Evolutionary conservation across 2,329 filamentous ascomycete species (phyloP).

Genomic region (Colletotrichum theobromicola): DNA sequence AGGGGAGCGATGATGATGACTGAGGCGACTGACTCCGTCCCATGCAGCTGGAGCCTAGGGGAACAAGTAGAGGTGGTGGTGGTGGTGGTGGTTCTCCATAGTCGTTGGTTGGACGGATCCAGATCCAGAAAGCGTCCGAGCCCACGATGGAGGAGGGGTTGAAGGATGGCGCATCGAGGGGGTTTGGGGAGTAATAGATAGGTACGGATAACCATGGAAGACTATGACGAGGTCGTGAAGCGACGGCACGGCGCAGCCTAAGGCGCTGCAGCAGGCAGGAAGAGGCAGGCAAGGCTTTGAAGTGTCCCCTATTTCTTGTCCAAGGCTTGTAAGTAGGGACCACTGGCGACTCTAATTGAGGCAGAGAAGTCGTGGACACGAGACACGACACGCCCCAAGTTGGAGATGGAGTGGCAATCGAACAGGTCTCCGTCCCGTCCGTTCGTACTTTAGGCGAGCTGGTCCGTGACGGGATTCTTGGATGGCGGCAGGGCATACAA

Average conservation of each 20-base stretch:
- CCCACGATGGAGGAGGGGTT: neutral
- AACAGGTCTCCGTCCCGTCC: neutral
- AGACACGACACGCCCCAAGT: neutral
- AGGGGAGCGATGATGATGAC: neutral
- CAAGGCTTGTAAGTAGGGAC: neutral
- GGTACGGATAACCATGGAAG: neutral
- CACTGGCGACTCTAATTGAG: constrained; percentile 10
- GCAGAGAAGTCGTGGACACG: neutral
- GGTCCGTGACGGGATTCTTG: neutral
- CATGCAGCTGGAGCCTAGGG: constrained; percentile 6
- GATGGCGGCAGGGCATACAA: neutral
- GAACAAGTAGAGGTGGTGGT: neutral
- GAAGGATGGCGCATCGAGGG: neutral
- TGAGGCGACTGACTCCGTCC: constrained; percentile 11
- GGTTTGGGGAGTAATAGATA: neutral
- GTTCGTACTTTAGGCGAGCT: neutral
- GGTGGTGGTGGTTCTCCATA: neutral
- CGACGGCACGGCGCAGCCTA: neutral
- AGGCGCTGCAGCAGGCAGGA: neutral
- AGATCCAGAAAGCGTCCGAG: neutral
- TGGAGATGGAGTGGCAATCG: neutral
- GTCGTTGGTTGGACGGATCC: constrained; percentile 1
- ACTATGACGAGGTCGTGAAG: neutral
- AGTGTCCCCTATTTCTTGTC: neutral
- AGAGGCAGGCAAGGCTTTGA: neutral